Percentiles rank a stretch among this genome's conserved stretches.
These are phyloP conservation scores for Lepidopterella palustris DNA, from an alignment of 495 filamentous ascomycete genomes.

Conservation along the genomic window DNA sequence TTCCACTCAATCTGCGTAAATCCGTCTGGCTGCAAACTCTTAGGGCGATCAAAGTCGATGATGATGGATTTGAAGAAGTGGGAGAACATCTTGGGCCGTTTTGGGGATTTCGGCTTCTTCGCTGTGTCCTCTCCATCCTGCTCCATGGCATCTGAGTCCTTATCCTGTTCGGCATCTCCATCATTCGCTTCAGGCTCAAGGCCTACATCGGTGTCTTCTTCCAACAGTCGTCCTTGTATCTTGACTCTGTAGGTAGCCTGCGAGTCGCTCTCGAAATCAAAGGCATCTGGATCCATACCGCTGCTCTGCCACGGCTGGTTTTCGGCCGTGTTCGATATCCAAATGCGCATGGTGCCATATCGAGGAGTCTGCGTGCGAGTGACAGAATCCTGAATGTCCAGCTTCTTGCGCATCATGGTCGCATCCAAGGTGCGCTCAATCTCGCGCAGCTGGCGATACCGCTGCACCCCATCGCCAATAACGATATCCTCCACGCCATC, in stretches of 20 bases:
- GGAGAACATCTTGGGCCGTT: constrained; percentile 59
- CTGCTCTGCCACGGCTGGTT: constrained; percentile 87
- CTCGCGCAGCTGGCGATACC: constrained; percentile 78
- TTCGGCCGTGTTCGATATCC: constrained; percentile 93
- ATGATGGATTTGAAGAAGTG: constrained; percentile 93
- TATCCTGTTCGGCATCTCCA: constrained; percentile 51
- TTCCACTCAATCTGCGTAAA: constrained; percentile 65
- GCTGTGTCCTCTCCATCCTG: constrained; percentile 43
- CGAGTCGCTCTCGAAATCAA: constrained; percentile 64
- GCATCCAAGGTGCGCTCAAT: constrained; percentile 86
- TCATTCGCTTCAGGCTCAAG: constrained; percentile 54
- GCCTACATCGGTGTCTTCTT: constrained; percentile 40
- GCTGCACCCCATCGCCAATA: constrained; percentile 71
- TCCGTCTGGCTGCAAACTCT: constrained; percentile 46
- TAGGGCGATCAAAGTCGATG: constrained; percentile 74
- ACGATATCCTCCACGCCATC: constrained; percentile 76
- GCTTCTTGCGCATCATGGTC: constrained; percentile 86
- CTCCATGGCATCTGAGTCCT: constrained; percentile 54
- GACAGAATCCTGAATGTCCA: constrained; percentile 82
- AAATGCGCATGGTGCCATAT: constrained; percentile 80
- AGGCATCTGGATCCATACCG: constrained; percentile 56
- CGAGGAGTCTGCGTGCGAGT: constrained; percentile 67
- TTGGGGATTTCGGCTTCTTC: constrained; percentile 39
- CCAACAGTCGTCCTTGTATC: constrained; percentile 82
- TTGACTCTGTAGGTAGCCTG: constrained; percentile 79